Evolutionary conservation across 768 basidiomycete species (phyloP).

Genomic region (Sutorius australiensis): DNA sequence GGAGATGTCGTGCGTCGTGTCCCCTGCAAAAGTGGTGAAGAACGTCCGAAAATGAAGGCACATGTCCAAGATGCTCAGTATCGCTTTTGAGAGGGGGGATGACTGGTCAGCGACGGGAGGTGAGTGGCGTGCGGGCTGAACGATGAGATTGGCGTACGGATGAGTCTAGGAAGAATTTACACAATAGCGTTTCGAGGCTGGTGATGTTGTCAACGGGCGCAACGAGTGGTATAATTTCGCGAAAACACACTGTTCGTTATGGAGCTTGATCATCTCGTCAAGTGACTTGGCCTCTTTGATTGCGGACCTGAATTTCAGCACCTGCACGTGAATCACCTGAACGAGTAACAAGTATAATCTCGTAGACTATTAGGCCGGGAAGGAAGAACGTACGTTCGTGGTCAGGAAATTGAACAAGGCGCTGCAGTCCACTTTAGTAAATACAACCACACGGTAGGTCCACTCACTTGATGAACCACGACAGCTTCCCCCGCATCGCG

Average conservation of each 20-base stretch:
- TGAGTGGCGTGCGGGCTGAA: neutral
- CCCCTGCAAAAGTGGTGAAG: conserved; percentile 58
- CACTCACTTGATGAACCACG: conserved; percentile 85
- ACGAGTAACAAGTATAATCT: neutral
- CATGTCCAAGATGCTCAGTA: conserved; percentile 71
- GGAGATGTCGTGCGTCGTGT: conserved; percentile 55
- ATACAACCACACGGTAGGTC: no score
- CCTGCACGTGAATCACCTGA: conserved; percentile 67
- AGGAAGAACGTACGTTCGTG: conserved; percentile 52
- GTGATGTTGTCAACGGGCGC: neutral
- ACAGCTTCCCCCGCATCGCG: conserved; percentile 69
- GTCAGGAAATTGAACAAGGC: conserved; percentile 66
- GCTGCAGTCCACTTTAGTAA: conserved; percentile 34
- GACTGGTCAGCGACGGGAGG: conserved; percentile 41
- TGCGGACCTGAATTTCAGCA: conserved; percentile 54
- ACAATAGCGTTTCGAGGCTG: conserved; percentile 59
- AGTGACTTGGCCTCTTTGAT: conserved; percentile 57
- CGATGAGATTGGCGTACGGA: conserved; percentile 41
- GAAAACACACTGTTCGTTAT: conserved; percentile 62
- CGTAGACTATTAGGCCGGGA: neutral
- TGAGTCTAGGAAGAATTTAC: conserved; percentile 59
- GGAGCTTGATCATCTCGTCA: conserved; percentile 70
- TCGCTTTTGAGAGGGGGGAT: conserved; percentile 57
- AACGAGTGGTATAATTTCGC: neutral
- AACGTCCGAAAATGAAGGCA: conserved; percentile 64